Conservation (phyloP, 2,329 filamentous ascomycete species). For the Fusarium cicatricum region DNA sequence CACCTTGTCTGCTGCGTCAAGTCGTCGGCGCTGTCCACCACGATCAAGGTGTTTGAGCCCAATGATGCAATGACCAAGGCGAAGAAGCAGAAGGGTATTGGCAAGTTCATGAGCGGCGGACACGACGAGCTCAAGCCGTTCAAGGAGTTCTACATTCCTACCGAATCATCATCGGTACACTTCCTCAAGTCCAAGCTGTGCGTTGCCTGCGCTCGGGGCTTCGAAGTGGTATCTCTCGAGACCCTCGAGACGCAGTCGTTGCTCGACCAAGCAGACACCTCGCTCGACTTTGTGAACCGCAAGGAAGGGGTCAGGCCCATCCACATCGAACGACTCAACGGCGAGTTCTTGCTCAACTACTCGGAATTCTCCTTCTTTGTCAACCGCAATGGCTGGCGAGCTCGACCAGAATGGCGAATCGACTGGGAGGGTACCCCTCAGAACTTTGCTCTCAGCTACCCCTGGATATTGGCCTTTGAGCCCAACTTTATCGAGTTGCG, state of each 20-base stretch:
- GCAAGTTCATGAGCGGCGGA: constrained; percentile 92
- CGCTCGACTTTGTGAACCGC: constrained; percentile 93
- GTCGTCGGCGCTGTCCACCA: constrained; percentile 89
- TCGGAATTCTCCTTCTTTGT: constrained; percentile 99
- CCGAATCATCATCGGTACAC: constrained; percentile 97
- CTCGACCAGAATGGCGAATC: constrained; percentile 94
- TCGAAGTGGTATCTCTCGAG: constrained; percentile 95
- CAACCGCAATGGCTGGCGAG: constrained; percentile 97
- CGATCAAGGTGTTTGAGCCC: constrained; percentile 99
- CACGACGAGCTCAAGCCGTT: constrained; percentile 96
- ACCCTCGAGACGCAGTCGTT: constrained; percentile 98
- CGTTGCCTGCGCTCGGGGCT: constrained; percentile 93
- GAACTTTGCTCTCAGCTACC: constrained; percentile 92
- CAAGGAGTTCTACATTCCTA: constrained; percentile 99
- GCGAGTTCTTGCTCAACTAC: constrained; percentile 97
- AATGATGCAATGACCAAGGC: constrained; percentile 93
- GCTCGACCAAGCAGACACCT: constrained; percentile 96
- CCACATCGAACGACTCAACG: constrained; percentile 95
- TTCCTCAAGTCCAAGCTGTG: constrained; percentile 97
- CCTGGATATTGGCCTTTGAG: constrained; percentile 97
- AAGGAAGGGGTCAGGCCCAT: constrained; percentile 95
- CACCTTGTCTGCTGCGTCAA: constrained; percentile 98
- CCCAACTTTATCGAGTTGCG: constrained; percentile 97
- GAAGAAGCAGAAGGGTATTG: constrained; percentile 94
- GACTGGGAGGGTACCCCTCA: constrained; percentile 96